phyloP scores from a whole-genome alignment of 2,329 filamentous ascomycete genomes.

The Pseudogymnoascus sp. region DNA sequence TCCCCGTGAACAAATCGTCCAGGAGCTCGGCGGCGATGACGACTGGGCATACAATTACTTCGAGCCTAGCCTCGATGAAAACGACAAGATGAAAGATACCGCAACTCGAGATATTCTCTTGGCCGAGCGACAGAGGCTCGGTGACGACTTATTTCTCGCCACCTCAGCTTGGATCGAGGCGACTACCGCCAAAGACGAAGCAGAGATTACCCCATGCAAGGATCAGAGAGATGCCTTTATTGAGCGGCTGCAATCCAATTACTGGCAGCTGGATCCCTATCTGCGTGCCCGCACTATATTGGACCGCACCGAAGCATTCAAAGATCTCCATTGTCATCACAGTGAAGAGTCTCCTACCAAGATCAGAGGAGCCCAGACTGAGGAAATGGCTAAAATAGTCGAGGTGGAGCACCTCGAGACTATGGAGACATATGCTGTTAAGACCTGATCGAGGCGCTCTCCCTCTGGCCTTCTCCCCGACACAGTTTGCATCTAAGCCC shows the following conservation, averaged over 20 bases:
- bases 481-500: no score
- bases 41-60: slow-evolving; percentile 56
- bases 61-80: slow-evolving; percentile 52
- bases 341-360: neutral
- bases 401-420: no score
- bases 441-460: no score
- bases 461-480: no score
- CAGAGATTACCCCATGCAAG: slow-evolving; percentile 22
- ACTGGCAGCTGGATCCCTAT: slow-evolving; percentile 64
- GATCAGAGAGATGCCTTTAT: slow-evolving; percentile 42
- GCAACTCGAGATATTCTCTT: slow-evolving; percentile 40
- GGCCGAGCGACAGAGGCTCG: slow-evolving; percentile 42
- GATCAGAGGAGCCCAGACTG: neutral
- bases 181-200: slow-evolving; percentile 18
- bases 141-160: slow-evolving; percentile 47
- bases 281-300: slow-evolving; percentile 54
- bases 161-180: slow-evolving; percentile 45
- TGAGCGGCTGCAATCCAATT: slow-evolving; percentile 47
- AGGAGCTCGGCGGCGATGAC: slow-evolving; percentile 45
- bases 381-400: neutral
- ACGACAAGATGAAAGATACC: slow-evolving; percentile 40
- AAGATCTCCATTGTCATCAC: neutral
- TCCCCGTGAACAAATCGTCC: slow-evolving; percentile 47
- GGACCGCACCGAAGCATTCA: slow-evolving; percentile 39
- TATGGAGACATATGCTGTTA: no score